These are phyloP conservation scores for Pestalotiopsis sp. DNA, from an alignment of 2,329 filamentous ascomycete genomes.

Conservation along the genomic window DNA sequence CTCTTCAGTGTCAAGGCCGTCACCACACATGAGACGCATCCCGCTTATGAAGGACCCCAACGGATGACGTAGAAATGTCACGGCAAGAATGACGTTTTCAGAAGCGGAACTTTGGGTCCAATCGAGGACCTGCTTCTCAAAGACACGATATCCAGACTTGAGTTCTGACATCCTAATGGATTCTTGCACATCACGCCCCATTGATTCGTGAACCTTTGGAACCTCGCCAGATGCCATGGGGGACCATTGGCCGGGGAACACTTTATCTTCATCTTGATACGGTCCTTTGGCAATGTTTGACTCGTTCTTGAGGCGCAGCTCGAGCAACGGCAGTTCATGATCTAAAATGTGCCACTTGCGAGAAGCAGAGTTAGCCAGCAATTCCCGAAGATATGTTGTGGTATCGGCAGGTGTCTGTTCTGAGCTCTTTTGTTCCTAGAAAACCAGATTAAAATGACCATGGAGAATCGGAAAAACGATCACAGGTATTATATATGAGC, in stretches of 20 bases:
- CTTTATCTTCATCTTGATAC: not conserved
- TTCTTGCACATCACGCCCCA: not conserved
- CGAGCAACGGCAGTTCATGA: constrained; percentile 17
- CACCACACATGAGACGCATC: constrained; percentile 12
- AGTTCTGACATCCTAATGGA: constrained; percentile 9
- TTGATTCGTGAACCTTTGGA: not conserved
- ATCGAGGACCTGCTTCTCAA: constrained; percentile 17
- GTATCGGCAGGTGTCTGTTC: not conserved
- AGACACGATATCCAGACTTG: constrained; percentile 19
- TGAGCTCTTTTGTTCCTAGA: not conserved
- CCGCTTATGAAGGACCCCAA: constrained; percentile 21
- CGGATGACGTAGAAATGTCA: constrained; percentile 18
- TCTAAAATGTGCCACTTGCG: constrained; percentile 17
- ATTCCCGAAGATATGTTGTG: not conserved
- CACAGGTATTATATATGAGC: not conserved
- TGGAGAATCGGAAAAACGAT: not conserved
- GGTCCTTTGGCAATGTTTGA: constrained; percentile 6
- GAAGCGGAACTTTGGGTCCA: constrained; percentile 4
- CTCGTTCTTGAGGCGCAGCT: constrained; percentile 20
- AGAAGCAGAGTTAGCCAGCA: not conserved
- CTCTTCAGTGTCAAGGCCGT: not conserved
- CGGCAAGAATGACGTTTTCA: constrained; percentile 13
- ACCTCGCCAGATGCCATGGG: constrained; percentile 5
- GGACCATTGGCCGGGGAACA: too few species aligned
- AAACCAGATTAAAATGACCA: not conserved